Evolutionary conservation across 345 rosid genomes (phyloP), one percentile per base, ranked within the genome.

Genomic region (Arabidopsis suecica): DNA sequence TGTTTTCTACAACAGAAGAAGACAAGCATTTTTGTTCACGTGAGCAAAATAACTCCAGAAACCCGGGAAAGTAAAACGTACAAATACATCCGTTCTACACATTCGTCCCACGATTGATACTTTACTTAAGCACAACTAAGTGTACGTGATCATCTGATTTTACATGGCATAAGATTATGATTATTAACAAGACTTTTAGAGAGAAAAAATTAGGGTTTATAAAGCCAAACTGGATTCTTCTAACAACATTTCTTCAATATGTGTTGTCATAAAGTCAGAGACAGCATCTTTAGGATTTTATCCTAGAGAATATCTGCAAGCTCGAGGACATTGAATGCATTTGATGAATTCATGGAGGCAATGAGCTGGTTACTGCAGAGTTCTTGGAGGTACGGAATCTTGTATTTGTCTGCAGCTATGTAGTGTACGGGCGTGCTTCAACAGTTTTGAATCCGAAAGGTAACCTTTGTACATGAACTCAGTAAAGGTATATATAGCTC

Each of bases 161-260:
- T 59, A 36, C 30, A 16, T 59, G 18, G 30, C n/a, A 56, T 30
- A 25, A 13, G 20, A 56, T 16, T 3, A 58, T 36, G 20, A 56
- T 16, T 3, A 58, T 36, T 32, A 55, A 13, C 10, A 57, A 57
- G 23, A 4, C 61, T 54, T 11, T 25, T 13, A 9, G 3, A 2
- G 12, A 50, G 22, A 9, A 9, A 20, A 49, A 42, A 42, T 10
- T 6, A 47, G 22, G 51, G 48, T 25, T 25, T 25, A 25, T 25
- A 25, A 25, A 25, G 3, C 28, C 45, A 9, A 41, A 32, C n/a
- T 3, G 36, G 34, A 49, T 45, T 50, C 37, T 1, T 50, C 66
- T 69, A 87, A 86, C 12, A 48, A 79, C 66, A 85, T 87, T 44
- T 67, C 47, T 20, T 37, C 37, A 61, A 67, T 36, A 10, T 36